Evolutionary conservation across 352 stramenopile species (phyloP).

Genomic region (Aphanomyces invadans): DNA sequence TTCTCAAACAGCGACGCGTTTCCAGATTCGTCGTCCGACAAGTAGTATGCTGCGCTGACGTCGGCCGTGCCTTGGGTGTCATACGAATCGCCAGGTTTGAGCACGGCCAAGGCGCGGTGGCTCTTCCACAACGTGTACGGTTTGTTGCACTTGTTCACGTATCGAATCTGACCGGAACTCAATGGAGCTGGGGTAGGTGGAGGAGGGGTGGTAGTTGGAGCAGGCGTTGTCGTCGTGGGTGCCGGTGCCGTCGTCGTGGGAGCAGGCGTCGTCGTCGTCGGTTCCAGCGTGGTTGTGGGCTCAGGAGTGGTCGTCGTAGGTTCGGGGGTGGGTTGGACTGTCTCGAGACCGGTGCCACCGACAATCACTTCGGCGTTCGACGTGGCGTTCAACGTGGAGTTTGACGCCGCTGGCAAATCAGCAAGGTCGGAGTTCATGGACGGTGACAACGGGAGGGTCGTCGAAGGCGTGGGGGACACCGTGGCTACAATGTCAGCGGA

Average conservation of each 20-base stretch:
- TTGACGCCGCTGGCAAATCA: background rate
- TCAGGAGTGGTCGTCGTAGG: background rate
- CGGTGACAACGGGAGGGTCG: background rate
- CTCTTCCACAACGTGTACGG: no score
- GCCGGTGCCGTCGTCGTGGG: background rate
- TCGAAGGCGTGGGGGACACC: background rate
- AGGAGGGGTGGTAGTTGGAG: no score
- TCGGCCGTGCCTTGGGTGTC: no score
- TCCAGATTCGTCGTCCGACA: no score
- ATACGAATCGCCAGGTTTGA: no score
- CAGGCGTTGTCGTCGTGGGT: constrained; percentile 15
- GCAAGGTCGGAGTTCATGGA: background rate
- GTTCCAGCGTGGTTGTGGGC: background rate
- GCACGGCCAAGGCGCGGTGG: no score
- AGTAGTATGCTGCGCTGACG: no score
- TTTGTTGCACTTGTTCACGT: no score
- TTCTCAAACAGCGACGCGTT: constrained; percentile 20
- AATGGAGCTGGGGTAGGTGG: no score
- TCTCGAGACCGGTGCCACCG: background rate
- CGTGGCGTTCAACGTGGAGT: background rate
- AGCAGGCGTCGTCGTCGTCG: background rate
- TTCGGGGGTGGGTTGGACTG: background rate
- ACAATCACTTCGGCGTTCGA: constrained; percentile 2
- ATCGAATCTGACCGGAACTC: no score
- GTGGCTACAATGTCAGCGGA: no score